Evolutionary conservation across 345 rosid species (phyloP).

Genomic region (Sapria himalayana): DNA sequence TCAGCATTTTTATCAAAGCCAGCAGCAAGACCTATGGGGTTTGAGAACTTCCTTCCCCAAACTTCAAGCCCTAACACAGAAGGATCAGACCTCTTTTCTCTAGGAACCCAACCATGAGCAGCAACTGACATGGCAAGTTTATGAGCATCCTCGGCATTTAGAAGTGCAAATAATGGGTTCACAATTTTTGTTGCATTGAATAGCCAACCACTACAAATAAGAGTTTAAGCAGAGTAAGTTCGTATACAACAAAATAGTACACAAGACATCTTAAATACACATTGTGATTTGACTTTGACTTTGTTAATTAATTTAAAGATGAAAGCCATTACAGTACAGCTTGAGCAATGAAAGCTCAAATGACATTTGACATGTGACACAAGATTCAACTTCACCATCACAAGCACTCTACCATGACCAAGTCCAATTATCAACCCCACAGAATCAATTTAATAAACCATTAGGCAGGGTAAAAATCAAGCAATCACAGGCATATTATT

Average conservation of each 20-base stretch:
- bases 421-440: no score
- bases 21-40: constrained; percentile 94
- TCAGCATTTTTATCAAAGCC: constrained; percentile 98
- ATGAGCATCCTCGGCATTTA: constrained; percentile 89
- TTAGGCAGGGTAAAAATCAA: no score
- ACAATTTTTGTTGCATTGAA: constrained; percentile 81
- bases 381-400: no score
- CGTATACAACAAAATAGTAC: background rate
- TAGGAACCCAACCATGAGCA: constrained; percentile 91
- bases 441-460: no score
- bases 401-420: no score
- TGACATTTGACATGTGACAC: no score
- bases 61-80: constrained; percentile 61
- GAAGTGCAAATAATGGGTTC: constrained; percentile 82
- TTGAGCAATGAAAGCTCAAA: constrained; percentile 3
- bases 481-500: no score
- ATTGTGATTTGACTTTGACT: background rate
- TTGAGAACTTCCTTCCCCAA: constrained; percentile 93
- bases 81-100: constrained; percentile 83
- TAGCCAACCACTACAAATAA: constrained; percentile 68
- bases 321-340: background rate
- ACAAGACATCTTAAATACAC: background rate
- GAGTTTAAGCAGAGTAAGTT: constrained; percentile 8
- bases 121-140: constrained; percentile 81
- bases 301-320: background rate